phyloP scores from a whole-genome alignment of 2,329 filamentous ascomycete genomes.

The Xylaria sp. region DNA sequence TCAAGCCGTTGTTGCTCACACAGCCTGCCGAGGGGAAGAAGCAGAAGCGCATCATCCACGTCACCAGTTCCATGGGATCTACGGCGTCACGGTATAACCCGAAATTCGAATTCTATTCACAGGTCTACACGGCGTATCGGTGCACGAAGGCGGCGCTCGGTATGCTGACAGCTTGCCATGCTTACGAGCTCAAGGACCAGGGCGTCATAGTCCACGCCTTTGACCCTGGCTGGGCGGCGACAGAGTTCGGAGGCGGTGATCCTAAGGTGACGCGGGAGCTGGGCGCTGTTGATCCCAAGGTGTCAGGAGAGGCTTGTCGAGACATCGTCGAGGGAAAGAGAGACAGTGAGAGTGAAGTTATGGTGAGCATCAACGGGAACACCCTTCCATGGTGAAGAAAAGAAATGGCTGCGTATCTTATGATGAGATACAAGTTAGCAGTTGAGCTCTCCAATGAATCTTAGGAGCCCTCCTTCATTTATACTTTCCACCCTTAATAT shows the following conservation, averaged over 20 bases:
- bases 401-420: background rate
- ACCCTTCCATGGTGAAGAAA: constrained; percentile 26
- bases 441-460: background rate
- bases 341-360: constrained; percentile 23
- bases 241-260: constrained; percentile 34
- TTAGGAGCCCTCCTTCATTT: background rate
- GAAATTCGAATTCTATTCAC: constrained; percentile 16
- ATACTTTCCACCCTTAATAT: background rate
- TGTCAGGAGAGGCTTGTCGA: constrained; percentile 28
- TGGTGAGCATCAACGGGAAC: constrained; percentile 31
- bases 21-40: constrained; percentile 25
- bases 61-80: constrained; percentile 40
- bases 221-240: constrained; percentile 38
- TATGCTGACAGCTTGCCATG: constrained; percentile 42
- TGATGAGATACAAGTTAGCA: background rate
- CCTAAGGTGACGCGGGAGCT: background rate
- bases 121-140: constrained; percentile 34
- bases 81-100: constrained; percentile 31
- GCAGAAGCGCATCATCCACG: constrained; percentile 40
- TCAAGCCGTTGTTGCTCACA: constrained; percentile 35
- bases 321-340: constrained; percentile 35
- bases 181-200: constrained; percentile 35
- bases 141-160: constrained; percentile 39
- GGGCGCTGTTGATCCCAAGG: constrained; percentile 32
- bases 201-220: constrained; percentile 39